Evolutionary conservation across 2,329 filamentous ascomycete genomes (phyloP).

Genomic region (Phyllachora maydis): DNA sequence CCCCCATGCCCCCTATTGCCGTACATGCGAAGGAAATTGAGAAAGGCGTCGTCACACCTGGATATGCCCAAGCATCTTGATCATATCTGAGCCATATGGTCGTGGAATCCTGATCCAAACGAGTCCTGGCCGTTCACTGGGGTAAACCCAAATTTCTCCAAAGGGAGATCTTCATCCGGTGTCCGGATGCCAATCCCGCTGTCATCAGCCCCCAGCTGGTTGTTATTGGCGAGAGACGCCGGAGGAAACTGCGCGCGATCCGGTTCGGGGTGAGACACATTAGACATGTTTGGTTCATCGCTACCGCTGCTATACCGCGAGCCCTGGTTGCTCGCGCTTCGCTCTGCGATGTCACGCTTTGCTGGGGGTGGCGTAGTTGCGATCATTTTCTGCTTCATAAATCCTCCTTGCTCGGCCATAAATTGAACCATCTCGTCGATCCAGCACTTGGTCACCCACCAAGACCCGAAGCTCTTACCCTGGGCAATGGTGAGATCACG

Average conservation of each 20-base stretch:
- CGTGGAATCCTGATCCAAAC: too few species aligned
- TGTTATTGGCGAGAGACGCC: slow-evolving; percentile 17
- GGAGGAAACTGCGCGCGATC: slow-evolving; percentile 26
- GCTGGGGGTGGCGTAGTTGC: slow-evolving; percentile 10
- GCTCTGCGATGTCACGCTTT: slow-evolving; percentile 14
- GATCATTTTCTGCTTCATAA: slow-evolving; percentile 40
- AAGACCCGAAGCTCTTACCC: slow-evolving; percentile 67
- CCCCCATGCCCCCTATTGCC: too few species aligned
- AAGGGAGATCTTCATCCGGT: slow-evolving; percentile 41
- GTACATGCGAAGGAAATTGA: too few species aligned
- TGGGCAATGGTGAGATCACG: slow-evolving; percentile 63
- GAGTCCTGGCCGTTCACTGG: slow-evolving; percentile 8
- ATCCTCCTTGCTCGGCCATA: slow-evolving; percentile 76
- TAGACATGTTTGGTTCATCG: slow-evolving; percentile 22
- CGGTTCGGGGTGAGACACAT: slow-evolving; percentile 25
- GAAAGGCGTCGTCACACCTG: too few species aligned
- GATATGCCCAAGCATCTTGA: too few species aligned
- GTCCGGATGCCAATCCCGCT: slow-evolving; percentile 56
- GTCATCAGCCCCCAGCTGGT: slow-evolving; percentile 35
- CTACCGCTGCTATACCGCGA: slow-evolving; percentile 22
- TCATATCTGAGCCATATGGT: slow-evolving; percentile 5
- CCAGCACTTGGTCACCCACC: slow-evolving; percentile 93
- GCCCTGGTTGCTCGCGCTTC: slow-evolving; percentile 14
- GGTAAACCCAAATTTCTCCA: slow-evolving; percentile 31
- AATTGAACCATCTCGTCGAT: slow-evolving; percentile 88